Percentiles rank a stretch among this genome's conserved stretches.
Conservation (phyloP, 305 asterid species). For the Euphrasia arctica region DNA sequence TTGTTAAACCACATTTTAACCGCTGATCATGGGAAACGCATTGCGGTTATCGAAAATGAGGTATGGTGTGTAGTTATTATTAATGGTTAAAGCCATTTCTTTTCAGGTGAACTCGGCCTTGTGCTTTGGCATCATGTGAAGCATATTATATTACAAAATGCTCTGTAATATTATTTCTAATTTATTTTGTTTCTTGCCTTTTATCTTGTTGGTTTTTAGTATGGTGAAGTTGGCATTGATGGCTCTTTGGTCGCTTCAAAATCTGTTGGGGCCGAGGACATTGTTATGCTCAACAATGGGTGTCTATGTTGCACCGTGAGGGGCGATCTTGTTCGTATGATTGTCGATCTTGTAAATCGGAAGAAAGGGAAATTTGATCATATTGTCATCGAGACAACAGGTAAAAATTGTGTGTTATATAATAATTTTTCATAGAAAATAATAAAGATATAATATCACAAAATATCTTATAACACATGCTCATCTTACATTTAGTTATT, state of each 20-base stretch:
- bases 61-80: conserved; percentile 37
- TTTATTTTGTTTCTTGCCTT: conserved; percentile 2
- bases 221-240: conserved; percentile 96
- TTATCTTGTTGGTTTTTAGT: conserved; percentile 39
- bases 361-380: conserved; percentile 94
- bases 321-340: conserved; percentile 98
- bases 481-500: too few relatives aligned
- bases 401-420: conserved; percentile 31
- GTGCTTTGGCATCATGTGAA: neutral
- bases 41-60: conserved; percentile 98
- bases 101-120: neutral
- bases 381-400: conserved; percentile 92
- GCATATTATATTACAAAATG: too few relatives aligned
- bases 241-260: conserved; percentile 95
- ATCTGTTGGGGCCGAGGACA: conserved; percentile 88
- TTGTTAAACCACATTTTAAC: conserved; percentile 91
- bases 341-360: conserved; percentile 65
- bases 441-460: too few relatives aligned
- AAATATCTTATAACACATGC: too few relatives aligned
- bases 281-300: conserved; percentile 94
- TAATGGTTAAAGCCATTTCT: neutral
- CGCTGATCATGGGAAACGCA: conserved; percentile 92
- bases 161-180: too few relatives aligned
- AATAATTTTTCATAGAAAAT: neutral
- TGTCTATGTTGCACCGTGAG: conserved; percentile 98